A percentile compares a stretch with the other conserved stretches of the same genome.
phyloP scores from a whole-genome alignment of 2,329 filamentous ascomycete genomes.

The Penicillium capsulatum region DNA sequence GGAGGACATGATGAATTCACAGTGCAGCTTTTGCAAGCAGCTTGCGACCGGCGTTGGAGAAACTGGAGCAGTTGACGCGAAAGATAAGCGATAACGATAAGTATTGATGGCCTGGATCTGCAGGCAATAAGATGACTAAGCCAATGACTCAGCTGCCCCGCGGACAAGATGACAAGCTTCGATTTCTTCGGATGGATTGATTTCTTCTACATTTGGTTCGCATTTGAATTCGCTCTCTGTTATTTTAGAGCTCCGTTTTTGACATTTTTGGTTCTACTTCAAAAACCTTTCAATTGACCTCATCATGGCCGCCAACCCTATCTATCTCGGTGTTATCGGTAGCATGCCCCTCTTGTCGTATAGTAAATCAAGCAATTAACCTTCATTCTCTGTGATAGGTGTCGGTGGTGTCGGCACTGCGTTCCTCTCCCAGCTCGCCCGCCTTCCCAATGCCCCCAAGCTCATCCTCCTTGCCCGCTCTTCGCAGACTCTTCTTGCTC shows the following conservation, averaged over 20 bases:
- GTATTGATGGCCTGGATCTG: background rate
- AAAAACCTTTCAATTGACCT: constrained; percentile 4
- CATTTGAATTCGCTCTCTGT: background rate
- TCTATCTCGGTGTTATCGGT: constrained; percentile 45
- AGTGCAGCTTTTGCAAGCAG: background rate
- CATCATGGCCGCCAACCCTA: constrained; percentile 27
- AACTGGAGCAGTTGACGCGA: background rate
- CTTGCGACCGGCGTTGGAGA: background rate
- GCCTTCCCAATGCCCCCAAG: constrained; percentile 64
- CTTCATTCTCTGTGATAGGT: constrained; percentile 43
- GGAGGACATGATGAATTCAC: constrained; percentile 12
- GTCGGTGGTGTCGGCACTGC: constrained; percentile 88
- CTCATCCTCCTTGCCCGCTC: constrained; percentile 84
- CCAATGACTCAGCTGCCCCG: constrained; percentile 4
- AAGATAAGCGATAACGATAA: constrained; percentile 6
- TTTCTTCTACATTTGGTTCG: background rate
- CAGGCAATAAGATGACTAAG: background rate
- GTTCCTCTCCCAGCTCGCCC: constrained; percentile 78
- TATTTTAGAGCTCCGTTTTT: background rate
- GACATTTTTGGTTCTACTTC: background rate
- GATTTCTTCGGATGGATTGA: background rate
- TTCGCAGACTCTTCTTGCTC: constrained; percentile 72
- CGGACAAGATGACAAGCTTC: constrained; percentile 8
- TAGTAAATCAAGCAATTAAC: background rate
- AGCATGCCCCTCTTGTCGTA: constrained; percentile 12